phyloP scores from a whole-genome alignment of 441 rosid species.

The Euphorbia corollata region DNA sequence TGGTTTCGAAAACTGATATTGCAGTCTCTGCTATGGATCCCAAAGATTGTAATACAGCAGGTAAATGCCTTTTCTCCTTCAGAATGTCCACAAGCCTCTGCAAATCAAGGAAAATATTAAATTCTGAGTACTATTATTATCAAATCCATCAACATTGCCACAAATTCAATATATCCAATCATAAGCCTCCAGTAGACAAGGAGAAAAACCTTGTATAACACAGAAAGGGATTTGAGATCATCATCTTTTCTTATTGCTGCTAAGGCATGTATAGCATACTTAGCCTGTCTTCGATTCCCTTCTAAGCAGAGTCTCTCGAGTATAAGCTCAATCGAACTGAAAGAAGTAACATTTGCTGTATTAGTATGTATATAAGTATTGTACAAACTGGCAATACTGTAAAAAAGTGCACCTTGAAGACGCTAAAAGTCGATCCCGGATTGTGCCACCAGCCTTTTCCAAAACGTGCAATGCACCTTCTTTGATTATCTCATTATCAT shows the following conservation, averaged over 20 bases:
- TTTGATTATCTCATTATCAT: constrained; percentile 74
- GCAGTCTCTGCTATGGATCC: constrained; percentile 99
- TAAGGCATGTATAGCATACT: constrained; percentile 96
- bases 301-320: constrained; percentile 91
- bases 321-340: constrained; percentile 88
- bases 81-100: constrained; percentile 96
- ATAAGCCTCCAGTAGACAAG: background rate
- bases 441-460: constrained; percentile 95
- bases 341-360: constrained; percentile 24
- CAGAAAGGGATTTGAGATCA: constrained; percentile 93
- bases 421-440: constrained; percentile 80
- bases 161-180: background rate
- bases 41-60: constrained; percentile 88
- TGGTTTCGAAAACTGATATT: constrained; percentile 95
- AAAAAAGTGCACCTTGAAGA: constrained; percentile 61
- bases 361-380: constrained; percentile 24
- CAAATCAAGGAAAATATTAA: constrained; percentile 25
- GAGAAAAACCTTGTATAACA: constrained; percentile 74
- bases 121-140: constrained; percentile 10
- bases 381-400: background rate
- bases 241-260: constrained; percentile 99
- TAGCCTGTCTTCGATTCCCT: constrained; percentile 94
- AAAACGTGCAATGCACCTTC: constrained; percentile 88
- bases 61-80: constrained; percentile 78
- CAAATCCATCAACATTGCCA: background rate